phyloP scores from a whole-genome alignment of 345 rosid species.

The Melastoma malabathricum region DNA sequence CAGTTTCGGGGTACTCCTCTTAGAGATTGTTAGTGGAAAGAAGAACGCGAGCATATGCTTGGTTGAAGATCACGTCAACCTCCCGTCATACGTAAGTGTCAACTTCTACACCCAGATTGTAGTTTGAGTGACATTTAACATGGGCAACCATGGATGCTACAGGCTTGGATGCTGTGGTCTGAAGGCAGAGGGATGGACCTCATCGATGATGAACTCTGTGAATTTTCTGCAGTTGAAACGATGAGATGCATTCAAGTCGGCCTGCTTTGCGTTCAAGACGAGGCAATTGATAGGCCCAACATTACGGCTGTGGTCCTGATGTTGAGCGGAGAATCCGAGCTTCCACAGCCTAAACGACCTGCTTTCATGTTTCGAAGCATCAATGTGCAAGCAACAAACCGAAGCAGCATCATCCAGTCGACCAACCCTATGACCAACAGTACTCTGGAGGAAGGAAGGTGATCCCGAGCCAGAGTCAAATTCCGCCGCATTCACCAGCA shows the following conservation, averaged over 20 bases:
- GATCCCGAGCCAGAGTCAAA: too few relatives aligned
- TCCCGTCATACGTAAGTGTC: constrained; percentile 10
- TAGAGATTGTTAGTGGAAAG: constrained; percentile 14
- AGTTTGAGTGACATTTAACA: too few relatives aligned
- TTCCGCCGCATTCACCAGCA: too few relatives aligned
- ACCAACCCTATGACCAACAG: background rate
- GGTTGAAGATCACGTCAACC: background rate
- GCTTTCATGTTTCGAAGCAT: background rate
- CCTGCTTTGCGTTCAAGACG: constrained; percentile 23
- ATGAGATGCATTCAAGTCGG: background rate
- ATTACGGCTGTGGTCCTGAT: constrained; percentile 11
- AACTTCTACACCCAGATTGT: background rate
- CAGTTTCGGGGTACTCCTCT: constrained; percentile 15
- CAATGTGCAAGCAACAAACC: too few relatives aligned
- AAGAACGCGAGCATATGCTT: background rate
- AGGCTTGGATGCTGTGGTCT: constrained; percentile 1
- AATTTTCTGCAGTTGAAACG: constrained; percentile 2
- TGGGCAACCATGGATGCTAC: too few relatives aligned
- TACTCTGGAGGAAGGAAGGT: background rate
- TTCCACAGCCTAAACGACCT: background rate
- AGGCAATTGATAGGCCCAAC: constrained; percentile 15
- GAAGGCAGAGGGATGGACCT: constrained; percentile 3
- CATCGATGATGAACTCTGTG: background rate
- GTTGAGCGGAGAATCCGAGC: constrained; percentile 2
- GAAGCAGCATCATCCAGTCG: too few relatives aligned